phyloP scores from a whole-genome alignment of 768 basidiomycete genomes.

The Leccinellum luteum region DNA sequence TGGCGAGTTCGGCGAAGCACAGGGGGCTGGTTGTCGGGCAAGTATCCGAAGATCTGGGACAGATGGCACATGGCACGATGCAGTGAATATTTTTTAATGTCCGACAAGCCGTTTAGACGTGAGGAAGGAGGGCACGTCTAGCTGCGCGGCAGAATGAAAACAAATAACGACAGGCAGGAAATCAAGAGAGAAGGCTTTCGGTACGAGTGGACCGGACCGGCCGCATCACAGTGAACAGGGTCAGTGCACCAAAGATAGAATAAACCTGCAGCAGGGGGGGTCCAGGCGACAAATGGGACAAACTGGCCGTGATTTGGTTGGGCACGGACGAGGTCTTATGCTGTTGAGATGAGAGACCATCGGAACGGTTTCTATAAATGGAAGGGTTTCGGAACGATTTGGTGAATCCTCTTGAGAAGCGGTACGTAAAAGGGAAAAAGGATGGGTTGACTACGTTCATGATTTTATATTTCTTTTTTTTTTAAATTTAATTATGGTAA shows the following conservation, averaged over 20 bases:
- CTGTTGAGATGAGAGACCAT: background rate
- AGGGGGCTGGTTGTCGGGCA: constrained; percentile 3
- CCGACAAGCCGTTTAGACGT: constrained; percentile 12
- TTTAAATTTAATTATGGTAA: constrained; percentile 1
- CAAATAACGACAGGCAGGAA: background rate
- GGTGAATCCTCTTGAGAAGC: constrained; percentile 23
- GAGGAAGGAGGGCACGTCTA: background rate
- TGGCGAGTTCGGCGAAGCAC: constrained; percentile 13
- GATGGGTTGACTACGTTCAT: constrained; percentile 1
- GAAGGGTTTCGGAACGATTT: background rate
- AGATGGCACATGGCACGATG: constrained; percentile 16
- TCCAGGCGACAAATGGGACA: background rate
- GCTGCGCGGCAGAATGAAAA: background rate
- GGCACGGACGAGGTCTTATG: background rate
- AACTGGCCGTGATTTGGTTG: constrained; percentile 3
- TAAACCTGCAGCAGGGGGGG: background rate
- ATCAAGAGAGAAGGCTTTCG: constrained; percentile 10
- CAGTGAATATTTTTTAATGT: constrained; percentile 22
- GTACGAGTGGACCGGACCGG: background rate
- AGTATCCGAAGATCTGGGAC: constrained; percentile 15
- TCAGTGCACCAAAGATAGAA: constrained; percentile 6
- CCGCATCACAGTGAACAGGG: too few relatives aligned
- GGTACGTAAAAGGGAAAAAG: constrained; percentile 14
- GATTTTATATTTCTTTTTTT: background rate
- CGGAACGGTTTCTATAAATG: constrained; percentile 6